These are phyloP conservation scores for Gaeumannomyces tritici DNA, from an alignment of 2,329 filamentous ascomycete species.

Conservation along the genomic window DNA sequence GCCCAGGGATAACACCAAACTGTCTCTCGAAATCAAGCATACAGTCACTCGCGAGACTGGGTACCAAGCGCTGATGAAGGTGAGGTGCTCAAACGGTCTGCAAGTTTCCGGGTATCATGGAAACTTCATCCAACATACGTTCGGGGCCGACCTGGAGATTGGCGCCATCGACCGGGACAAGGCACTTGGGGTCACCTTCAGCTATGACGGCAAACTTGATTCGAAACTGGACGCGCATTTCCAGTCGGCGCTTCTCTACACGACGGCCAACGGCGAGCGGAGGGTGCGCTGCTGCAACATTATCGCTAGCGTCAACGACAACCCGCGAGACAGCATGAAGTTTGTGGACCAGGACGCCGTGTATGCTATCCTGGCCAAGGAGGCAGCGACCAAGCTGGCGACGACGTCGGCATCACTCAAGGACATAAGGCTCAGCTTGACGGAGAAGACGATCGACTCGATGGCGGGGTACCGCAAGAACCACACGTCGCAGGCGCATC, in stretches of 20 bases:
- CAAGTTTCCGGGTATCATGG: constrained; percentile 93
- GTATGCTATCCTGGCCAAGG: constrained; percentile 79
- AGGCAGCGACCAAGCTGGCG: constrained; percentile 78
- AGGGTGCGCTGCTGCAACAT: constrained; percentile 88
- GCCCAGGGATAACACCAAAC: constrained; percentile 72
- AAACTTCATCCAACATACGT: constrained; percentile 92
- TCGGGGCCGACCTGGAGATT: constrained; percentile 89
- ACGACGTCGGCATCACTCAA: constrained; percentile 63
- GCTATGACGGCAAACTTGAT: constrained; percentile 96
- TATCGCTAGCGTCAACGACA: constrained; percentile 85
- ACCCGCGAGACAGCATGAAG: constrained; percentile 75
- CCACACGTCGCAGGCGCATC: constrained; percentile 71
- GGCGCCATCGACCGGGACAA: constrained; percentile 90
- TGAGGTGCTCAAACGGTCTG: constrained; percentile 91
- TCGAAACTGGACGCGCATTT: constrained; percentile 95
- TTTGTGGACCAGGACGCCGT: constrained; percentile 96
- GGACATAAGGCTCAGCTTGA: constrained; percentile 73
- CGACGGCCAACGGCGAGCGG: constrained; percentile 78
- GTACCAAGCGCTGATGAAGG: constrained; percentile 95
- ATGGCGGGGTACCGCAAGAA: constrained; percentile 88
- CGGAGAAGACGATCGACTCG: constrained; percentile 88
- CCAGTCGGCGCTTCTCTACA: constrained; percentile 90
- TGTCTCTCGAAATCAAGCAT: constrained; percentile 79
- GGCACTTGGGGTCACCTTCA: constrained; percentile 82
- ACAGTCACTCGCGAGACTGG: constrained; percentile 83